Base-by-base conservation (phyloP, 2,329 filamentous ascomycete species). In the Phyllosticta capitalensis region DNA sequence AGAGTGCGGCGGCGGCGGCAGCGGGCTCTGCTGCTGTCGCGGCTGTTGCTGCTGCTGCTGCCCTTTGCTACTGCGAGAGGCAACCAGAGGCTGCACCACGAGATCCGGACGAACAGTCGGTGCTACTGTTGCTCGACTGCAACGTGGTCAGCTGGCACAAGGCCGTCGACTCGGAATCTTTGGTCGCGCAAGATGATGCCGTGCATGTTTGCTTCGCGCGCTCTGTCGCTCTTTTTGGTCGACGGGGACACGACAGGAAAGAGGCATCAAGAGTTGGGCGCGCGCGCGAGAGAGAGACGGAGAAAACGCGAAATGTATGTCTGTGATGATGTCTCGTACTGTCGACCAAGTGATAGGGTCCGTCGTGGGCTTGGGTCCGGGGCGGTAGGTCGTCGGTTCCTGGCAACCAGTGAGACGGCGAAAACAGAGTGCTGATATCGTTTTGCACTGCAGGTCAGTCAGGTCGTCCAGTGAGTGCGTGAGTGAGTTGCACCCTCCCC, bases 141-240 rank as follows among this genome's bases (percentile, higher is more conserved):
- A 60, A 60, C 58, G 58, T 60, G 58, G 58, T 60, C 58, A 60
- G 58, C 58, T 60, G 58, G 49, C 58, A 60, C 58, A 60, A 60
- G 19, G 54, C 45, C 52, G 19, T 45, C 48, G 24, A 48, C n/a
- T 38, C 45, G 58, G 58, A 45, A 55, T 51, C 24, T 48, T 33
- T 30, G 51, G 56, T 58, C 49, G 51, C 56, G 56, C 56, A 54
- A 58, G 52, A 59, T 54, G 38, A 54, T 38, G 56, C 30, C 38
- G 48, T 24, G 38, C 51, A 22, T 38, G 21, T 30, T 28, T 30
- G 51, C 56, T 22, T 38, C 56, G 53, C 48, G 56, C 21, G 56
- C 33, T 24, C 51, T 54, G 51, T 48, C 20, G 33, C 51, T 48
- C 10, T n/a, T 45, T 45, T n/a, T n/a, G 7, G 3, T 38, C 10